Conservation (phyloP, 768 basidiomycete genomes). For the Psilocybe tampanensis region DNA sequence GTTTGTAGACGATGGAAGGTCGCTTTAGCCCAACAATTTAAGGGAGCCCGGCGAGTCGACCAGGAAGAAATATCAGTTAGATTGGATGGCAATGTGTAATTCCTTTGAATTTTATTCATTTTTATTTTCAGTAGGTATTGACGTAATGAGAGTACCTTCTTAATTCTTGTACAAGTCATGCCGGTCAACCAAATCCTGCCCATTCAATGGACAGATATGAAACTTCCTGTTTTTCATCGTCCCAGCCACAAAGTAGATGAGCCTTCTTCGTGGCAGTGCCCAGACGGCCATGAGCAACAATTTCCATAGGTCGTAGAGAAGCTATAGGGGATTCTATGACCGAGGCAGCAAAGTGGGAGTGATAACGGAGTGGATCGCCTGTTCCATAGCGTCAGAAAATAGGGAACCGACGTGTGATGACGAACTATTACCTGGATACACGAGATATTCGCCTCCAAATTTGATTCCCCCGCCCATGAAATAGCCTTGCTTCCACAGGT, state of each 20-base stretch:
- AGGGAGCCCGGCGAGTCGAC: no score
- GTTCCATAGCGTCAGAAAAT: not conserved
- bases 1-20: no score
- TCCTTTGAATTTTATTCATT: no score
- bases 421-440: conserved; percentile 81
- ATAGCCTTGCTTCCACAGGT: conserved; percentile 81
- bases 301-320: conserved; percentile 82
- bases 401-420: not conserved
- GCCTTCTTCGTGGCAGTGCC: conserved; percentile 98
- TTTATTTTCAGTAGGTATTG: not conserved
- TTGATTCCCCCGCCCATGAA: conserved; percentile 90
- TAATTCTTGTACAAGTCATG: not conserved
- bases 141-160: not conserved
- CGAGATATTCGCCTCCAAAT: conserved; percentile 95
- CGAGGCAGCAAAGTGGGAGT: conserved; percentile 92
- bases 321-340: conserved; percentile 67
- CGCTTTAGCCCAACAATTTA: no score
- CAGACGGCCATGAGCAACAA: conserved; percentile 92
- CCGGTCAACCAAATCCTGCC: conserved; percentile 79
- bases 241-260: conserved; percentile 89
- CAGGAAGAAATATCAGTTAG: no score
- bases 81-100: no score
- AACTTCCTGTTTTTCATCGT: conserved; percentile 65
- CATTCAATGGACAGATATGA: conserved; percentile 86
- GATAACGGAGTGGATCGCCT: conserved; percentile 96